phyloP scores from a whole-genome alignment of 78 protist species.

The Dictyostelium citrinum region DNA sequence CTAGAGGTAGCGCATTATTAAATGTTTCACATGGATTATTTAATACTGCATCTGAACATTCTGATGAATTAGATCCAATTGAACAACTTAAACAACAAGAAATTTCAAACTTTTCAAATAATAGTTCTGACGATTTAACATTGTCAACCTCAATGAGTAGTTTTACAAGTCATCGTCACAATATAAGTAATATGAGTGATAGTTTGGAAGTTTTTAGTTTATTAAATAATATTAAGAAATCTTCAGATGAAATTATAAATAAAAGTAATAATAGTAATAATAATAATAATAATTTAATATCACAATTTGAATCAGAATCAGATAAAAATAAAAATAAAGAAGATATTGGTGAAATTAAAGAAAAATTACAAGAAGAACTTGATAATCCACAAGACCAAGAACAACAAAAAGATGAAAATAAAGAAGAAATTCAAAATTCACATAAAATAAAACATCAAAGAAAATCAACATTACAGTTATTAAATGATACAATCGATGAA shows the following conservation, averaged over 20 bases:
- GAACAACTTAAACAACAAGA: not conserved
- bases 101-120: not conserved
- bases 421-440: not conserved
- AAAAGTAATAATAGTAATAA: not conserved
- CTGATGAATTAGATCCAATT: not conserved
- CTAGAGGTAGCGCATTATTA: slow-evolving; percentile 33
- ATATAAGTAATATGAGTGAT: not conserved
- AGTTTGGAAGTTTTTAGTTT: not conserved
- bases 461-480: slow-evolving; percentile 1
- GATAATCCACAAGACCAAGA: not conserved
- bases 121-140: not conserved
- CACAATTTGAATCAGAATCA: not conserved
- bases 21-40: slow-evolving; percentile 47
- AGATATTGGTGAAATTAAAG: not conserved
- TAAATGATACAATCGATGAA: slow-evolving; percentile 58
- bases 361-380: not conserved
- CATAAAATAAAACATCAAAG: not conserved
- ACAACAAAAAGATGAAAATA: not conserved
- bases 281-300: not conserved
- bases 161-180: not conserved
- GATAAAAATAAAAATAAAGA: not conserved
- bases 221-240: not conserved
- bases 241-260: not conserved
- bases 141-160: no score
- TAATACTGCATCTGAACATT: not conserved